phyloP scores from a whole-genome alignment of 208 protist genomes.

The Leishmania aethiopica region DNA sequence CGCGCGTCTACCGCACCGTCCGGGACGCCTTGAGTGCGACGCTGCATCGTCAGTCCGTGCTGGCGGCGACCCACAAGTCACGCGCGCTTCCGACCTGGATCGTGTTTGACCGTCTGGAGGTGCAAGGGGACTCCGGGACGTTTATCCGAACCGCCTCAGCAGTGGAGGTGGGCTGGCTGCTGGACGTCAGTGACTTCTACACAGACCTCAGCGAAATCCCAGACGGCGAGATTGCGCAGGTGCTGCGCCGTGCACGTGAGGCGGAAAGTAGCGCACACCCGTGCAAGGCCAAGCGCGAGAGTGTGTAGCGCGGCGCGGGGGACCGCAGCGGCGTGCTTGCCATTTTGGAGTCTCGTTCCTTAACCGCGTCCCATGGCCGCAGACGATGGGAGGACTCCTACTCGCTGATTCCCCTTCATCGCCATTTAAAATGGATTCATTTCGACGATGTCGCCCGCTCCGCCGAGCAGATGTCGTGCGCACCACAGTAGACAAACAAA shows the following conservation, averaged over 20 bases:
- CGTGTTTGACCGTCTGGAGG: slow-evolving; percentile 84
- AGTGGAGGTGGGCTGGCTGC: slow-evolving; percentile 78
- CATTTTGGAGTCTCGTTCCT: neutral
- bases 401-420: neutral
- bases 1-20: slow-evolving; percentile 60
- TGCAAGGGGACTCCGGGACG: slow-evolving; percentile 74
- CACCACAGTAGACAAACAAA: neutral
- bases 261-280: neutral
- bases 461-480: neutral
- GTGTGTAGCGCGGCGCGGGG: neutral
- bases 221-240: slow-evolving; percentile 68
- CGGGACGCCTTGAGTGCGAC: slow-evolving; percentile 50
- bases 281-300: neutral
- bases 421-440: neutral
- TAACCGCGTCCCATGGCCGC: neutral
- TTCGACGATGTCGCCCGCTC: neutral
- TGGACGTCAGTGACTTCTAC: slow-evolving; percentile 76
- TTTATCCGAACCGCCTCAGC: slow-evolving; percentile 68
- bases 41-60: slow-evolving; percentile 60
- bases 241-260: slow-evolving; percentile 33
- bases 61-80: slow-evolving; percentile 19
- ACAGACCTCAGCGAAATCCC: slow-evolving; percentile 57
- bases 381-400: neutral
- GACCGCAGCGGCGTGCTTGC: neutral
- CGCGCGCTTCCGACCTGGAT: slow-evolving; percentile 60